Evolutionary conservation across 2,329 filamentous ascomycete species (phyloP).

Genomic region (Colletotrichum camelliae): DNA sequence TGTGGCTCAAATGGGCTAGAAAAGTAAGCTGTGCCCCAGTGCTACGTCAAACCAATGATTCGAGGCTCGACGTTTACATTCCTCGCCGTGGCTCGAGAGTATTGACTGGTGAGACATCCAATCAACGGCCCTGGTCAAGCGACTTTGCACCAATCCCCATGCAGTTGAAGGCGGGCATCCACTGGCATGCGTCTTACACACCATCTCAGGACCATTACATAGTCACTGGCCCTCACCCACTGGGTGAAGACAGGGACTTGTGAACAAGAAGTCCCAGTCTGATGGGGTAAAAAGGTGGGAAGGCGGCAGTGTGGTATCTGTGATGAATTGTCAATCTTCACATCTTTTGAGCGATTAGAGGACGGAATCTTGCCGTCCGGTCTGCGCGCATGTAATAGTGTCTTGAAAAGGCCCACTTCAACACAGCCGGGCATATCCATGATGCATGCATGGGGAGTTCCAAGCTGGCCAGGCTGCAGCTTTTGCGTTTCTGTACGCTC

Average conservation of each 20-base stretch:
- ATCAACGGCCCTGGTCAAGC: background rate
- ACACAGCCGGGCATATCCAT: background rate
- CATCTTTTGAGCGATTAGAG: background rate
- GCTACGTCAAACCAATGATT: background rate
- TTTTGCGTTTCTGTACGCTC: background rate
- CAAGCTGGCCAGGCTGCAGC: background rate
- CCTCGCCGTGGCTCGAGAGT: background rate
- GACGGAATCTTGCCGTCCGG: background rate
- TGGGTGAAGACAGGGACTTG: background rate
- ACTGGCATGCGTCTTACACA: conserved; percentile 13
- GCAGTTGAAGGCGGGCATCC: background rate
- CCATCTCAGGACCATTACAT: background rate
- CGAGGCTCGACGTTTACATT: background rate
- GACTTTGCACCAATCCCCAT: background rate
- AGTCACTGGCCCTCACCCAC: background rate
- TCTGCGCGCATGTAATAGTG: background rate
- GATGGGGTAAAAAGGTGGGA: background rate
- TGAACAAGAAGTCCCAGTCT: background rate
- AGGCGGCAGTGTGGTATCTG: background rate
- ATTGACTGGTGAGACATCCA: background rate
- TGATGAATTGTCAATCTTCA: background rate
- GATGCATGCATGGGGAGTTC: background rate
- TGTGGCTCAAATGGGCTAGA: background rate
- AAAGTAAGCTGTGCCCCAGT: background rate
- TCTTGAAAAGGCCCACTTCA: background rate